Evolutionary conservation across 2,329 filamentous ascomycete genomes (phyloP), one percentile per base, ranked within the genome.

Genomic region (Dothiorella sarmentorum): DNA sequence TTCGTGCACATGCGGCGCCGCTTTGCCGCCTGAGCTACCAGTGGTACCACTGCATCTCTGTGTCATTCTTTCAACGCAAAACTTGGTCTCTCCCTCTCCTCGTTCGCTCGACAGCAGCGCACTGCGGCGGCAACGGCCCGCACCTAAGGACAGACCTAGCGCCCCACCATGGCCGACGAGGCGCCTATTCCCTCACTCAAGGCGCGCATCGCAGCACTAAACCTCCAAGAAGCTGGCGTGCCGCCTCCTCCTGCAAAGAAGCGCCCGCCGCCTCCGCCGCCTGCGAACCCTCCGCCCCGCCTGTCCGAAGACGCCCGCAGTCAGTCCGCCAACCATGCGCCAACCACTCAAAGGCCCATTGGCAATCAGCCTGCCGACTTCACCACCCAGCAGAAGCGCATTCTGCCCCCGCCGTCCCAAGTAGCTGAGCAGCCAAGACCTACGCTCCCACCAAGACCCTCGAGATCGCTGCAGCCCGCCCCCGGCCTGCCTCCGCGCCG

Each of bases 381-480:
- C 59, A 42, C 60, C 35, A 51, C 58, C 20, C 61, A 65, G 27
- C 52, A 53, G 24, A 58, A 45, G 27, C 35, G 11, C 33, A 20
- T 58, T 5, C 15, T 59, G 29, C 57, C 57, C 20, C 38, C 57
- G 7, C 57, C 57, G 11, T 26, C 57, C 26, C 15, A 45, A 38
- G 40, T 29, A 3, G 51, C 62, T 11, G 47, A 66, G 15, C 68
- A 65, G 31, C 71, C 69, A 17, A 67, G 71, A 17, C 80, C 78
- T n/a, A 68, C 76, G n/a, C 71, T 83, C 18, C 82, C 82, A 38
- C 75, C 75, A 9, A 75, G 78, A 47, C 71, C 75, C 6, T 67
- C 69, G 4, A 68, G 70, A n/a, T 65, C 68, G 4, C 33, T n/a
- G 35, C 64, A 68, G 44, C 62, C 61, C 33, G 67, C 73, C 7